These are phyloP conservation scores for Lentinula aciculospora DNA, from an alignment of 768 basidiomycete genomes.

Conservation along the genomic window DNA sequence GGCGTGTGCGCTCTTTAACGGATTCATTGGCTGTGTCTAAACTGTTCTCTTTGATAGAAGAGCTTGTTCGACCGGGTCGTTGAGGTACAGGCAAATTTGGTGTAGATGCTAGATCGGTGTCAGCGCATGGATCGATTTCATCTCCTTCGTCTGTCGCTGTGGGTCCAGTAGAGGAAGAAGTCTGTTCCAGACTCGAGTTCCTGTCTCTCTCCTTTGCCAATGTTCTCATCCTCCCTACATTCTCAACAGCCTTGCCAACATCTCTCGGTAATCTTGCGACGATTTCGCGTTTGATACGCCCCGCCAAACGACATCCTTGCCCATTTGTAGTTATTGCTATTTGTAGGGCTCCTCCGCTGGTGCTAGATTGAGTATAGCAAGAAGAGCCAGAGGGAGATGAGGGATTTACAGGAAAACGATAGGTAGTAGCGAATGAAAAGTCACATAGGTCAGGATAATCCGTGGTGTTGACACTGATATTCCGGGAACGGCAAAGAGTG, in stretches of 20 bases:
- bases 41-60: not conserved
- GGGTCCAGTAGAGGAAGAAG: not conserved
- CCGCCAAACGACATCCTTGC: constrained; percentile 80
- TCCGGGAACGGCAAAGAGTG: constrained; percentile 43
- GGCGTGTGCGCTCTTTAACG: constrained; percentile 38
- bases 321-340: constrained; percentile 90
- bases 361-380: not conserved
- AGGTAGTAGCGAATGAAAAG: constrained; percentile 81
- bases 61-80: constrained; percentile 19
- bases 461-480: constrained; percentile 80
- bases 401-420: constrained; percentile 57
- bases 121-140: constrained; percentile 46
- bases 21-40: constrained; percentile 22
- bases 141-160: constrained; percentile 18
- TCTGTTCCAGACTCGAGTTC: not conserved
- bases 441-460: constrained; percentile 86
- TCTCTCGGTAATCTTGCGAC: constrained; percentile 67
- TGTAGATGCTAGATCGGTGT: constrained; percentile 40
- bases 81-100: constrained; percentile 69
- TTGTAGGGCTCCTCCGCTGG: constrained; percentile 37
- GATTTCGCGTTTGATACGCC: constrained; percentile 78
- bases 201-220: constrained; percentile 34
- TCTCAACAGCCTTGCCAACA: constrained; percentile 68
- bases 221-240: constrained; percentile 63
- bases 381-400: constrained; percentile 10